Percentiles rank a stretch among this genome's conserved stretches.
Evolutionary conservation across 768 basidiomycete genomes (phyloP).

Genomic region (Boletus subparvulus): DNA sequence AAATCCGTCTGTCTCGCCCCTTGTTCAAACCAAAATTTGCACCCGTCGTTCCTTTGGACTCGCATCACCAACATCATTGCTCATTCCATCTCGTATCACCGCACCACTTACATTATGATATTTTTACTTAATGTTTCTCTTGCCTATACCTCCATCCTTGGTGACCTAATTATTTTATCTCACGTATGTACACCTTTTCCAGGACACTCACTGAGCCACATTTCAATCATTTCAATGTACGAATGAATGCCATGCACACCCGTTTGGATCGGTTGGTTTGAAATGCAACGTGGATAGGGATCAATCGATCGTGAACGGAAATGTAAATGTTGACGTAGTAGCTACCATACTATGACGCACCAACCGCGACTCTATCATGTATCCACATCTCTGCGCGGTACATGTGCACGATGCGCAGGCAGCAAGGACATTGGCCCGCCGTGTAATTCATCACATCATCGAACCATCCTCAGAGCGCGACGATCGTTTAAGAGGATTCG

Average conservation of each 20-base stretch:
- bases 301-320: too few species aligned
- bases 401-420: too few species aligned
- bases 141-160: neutral
- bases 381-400: too few species aligned
- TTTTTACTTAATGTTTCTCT: neutral
- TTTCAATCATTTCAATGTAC: neutral
- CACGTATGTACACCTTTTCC: neutral
- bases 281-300: neutral
- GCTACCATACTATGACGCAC: too few species aligned
- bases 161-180: slow-evolving; percentile 5
- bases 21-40: neutral
- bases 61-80: neutral
- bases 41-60: slow-evolving; percentile 6
- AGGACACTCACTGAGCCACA: neutral
- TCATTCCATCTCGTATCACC: neutral
- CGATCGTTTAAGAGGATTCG: too few species aligned
- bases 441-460: too few species aligned
- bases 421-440: too few species aligned
- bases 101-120: neutral
- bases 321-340: too few species aligned
- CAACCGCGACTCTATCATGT: too few species aligned
- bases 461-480: too few species aligned
- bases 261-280: neutral
- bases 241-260: neutral
- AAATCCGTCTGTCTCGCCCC: too few species aligned